Evolutionary conservation across 2,329 filamentous ascomycete genomes (phyloP).

Genomic region (Metarhizium sp.): DNA sequence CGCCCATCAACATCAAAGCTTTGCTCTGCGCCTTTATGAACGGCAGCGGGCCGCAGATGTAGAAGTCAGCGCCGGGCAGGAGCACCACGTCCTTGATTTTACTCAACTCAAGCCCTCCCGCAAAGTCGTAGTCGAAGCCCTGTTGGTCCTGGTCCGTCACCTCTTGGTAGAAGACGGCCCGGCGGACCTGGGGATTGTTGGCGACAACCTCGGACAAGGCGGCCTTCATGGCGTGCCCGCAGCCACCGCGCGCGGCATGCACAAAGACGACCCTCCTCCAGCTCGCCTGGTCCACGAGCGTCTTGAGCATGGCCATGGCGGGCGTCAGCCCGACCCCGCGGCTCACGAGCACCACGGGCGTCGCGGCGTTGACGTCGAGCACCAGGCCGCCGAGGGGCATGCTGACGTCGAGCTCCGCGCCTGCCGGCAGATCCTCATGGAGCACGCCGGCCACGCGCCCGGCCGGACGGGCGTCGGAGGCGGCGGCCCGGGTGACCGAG

Average conservation of each 20-base stretch:
- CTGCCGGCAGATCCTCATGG: slow-evolving; percentile 46
- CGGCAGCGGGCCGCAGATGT: slow-evolving; percentile 36
- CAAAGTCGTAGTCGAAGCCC: slow-evolving; percentile 23
- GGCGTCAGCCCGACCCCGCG: slow-evolving; percentile 47
- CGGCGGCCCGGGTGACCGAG: slow-evolving; percentile 50
- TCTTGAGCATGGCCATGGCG: slow-evolving; percentile 46
- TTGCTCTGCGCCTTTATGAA: slow-evolving; percentile 27
- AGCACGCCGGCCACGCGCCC: slow-evolving; percentile 59
- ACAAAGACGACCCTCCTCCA: slow-evolving; percentile 40
- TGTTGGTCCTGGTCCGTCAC: slow-evolving; percentile 27
- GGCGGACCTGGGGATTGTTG: slow-evolving; percentile 9
- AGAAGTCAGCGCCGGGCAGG: slow-evolving; percentile 36
- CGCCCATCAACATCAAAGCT: neutral
- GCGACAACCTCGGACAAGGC: neutral
- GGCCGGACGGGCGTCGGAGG: slow-evolving; percentile 36
- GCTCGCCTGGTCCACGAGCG: slow-evolving; percentile 28
- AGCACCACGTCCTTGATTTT: slow-evolving; percentile 26
- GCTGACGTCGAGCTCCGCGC: slow-evolving; percentile 50
- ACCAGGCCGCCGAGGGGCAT: slow-evolving; percentile 53
- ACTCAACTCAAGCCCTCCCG: slow-evolving; percentile 32
- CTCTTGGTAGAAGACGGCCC: slow-evolving; percentile 34
- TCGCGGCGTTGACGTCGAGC: slow-evolving; percentile 28
- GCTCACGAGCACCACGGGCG: slow-evolving; percentile 44
- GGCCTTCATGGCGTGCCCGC: slow-evolving; percentile 7
- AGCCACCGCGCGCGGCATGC: slow-evolving; percentile 32